phyloP scores from a whole-genome alignment of 2,329 filamentous ascomycete species.

The Pseudogymnoascus pannorum region DNA sequence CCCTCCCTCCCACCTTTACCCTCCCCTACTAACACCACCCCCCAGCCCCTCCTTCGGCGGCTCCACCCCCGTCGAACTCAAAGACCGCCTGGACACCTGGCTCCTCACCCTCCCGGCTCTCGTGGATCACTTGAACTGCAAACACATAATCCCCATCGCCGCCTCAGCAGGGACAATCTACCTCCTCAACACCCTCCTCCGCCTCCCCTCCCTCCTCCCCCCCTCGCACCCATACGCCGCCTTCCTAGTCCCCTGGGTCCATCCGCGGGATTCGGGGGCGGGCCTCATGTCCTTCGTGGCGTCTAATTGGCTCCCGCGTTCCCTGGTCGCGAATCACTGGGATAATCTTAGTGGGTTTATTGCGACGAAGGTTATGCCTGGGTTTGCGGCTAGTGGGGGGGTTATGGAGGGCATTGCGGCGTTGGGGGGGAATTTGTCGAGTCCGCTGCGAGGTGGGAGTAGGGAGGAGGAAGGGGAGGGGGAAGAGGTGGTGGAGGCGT shows the following conservation, averaged over 20 bases:
- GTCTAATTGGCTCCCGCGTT: neutral
- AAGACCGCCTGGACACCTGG: slow-evolving; percentile 32
- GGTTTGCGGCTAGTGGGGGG: slow-evolving; percentile 14
- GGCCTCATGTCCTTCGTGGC: neutral
- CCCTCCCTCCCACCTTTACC: too few species aligned
- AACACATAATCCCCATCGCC: slow-evolving; percentile 32
- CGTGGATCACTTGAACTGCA: slow-evolving; percentile 30
- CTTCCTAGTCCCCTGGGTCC: slow-evolving; percentile 18
- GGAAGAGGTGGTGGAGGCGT: slow-evolving; percentile 15
- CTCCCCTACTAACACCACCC: too few species aligned
- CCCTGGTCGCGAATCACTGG: slow-evolving; percentile 21
- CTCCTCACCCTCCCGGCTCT: slow-evolving; percentile 36
- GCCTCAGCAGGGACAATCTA: slow-evolving; percentile 39
- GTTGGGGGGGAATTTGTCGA: slow-evolving; percentile 10
- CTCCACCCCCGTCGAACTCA: slow-evolving; percentile 33
- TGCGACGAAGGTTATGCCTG: slow-evolving; percentile 26
- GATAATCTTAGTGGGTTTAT: slow-evolving; percentile 28
- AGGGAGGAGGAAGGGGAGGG: slow-evolving; percentile 4
- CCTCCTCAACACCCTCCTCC: slow-evolving; percentile 34
- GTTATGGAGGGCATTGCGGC: slow-evolving; percentile 11
- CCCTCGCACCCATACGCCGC: slow-evolving; percentile 25
- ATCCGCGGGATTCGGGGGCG: neutral
- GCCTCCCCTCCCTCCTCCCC: slow-evolving; percentile 28
- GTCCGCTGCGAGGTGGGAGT: neutral
- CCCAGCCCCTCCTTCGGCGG: slow-evolving; percentile 38